These are phyloP conservation scores for Penicillium herquei DNA, from an alignment of 495 filamentous ascomycete genomes.

Conservation along the genomic window DNA sequence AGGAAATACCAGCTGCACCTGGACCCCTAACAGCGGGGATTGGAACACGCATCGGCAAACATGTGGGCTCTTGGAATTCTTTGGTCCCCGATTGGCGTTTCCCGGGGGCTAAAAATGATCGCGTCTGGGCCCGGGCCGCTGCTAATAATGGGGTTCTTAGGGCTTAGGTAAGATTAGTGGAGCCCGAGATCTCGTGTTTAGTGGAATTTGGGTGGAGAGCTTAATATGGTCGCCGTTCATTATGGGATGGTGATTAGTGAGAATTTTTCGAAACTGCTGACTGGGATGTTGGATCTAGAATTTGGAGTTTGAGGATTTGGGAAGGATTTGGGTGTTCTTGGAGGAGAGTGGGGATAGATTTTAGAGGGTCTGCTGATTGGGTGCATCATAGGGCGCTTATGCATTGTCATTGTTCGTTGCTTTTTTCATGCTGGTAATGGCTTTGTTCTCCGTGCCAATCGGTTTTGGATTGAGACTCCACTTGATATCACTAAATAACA, in stretches of 20 bases:
- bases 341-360: background rate
- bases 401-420: background rate
- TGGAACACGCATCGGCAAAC: too few relatives aligned
- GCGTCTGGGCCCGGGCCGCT: background rate
- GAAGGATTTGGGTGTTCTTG: background rate
- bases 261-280: background rate
- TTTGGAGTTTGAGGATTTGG: background rate
- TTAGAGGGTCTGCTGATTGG: too few relatives aligned
- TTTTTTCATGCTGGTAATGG: background rate
- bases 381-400: too few relatives aligned
- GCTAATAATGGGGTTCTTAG: background rate
- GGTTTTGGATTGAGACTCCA: too few relatives aligned
- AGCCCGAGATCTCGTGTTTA: background rate
- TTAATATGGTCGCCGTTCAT: background rate
- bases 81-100: constrained; percentile 2
- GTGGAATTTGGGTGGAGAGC: too few relatives aligned
- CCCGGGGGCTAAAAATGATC: background rate
- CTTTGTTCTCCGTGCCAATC: too few relatives aligned
- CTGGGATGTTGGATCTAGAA: background rate
- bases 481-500: too few relatives aligned
- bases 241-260: background rate
- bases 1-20: too few relatives aligned
- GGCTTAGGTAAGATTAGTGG: constrained; percentile 6
- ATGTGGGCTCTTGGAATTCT: too few relatives aligned
- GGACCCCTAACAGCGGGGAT: too few relatives aligned